Evolutionary conservation across 2,329 filamentous ascomycete species (phyloP).

Genomic region (Acrocalymma vagum): DNA sequence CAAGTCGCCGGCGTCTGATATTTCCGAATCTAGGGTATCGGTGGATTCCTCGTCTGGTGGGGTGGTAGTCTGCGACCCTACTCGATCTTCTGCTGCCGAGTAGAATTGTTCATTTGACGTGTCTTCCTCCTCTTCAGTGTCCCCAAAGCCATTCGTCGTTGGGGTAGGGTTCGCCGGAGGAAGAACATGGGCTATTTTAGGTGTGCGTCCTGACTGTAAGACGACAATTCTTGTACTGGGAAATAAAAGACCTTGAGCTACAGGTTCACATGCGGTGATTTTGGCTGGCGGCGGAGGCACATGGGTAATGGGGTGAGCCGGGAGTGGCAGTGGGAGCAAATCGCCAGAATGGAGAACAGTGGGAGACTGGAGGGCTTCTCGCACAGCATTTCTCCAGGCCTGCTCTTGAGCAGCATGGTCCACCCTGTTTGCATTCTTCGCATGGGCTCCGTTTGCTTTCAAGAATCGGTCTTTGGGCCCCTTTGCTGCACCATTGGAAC

Average conservation of each 20-base stretch:
- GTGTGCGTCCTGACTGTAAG: constrained; percentile 65
- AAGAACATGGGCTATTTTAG: constrained; percentile 58
- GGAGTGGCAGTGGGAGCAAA: constrained; percentile 78
- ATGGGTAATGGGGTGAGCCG: constrained; percentile 85
- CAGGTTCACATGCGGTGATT: constrained; percentile 92
- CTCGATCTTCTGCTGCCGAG: constrained; percentile 82
- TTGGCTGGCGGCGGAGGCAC: constrained; percentile 83
- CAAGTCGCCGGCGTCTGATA: constrained; percentile 77
- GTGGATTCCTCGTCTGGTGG: constrained; percentile 51
- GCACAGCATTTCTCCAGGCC: constrained; percentile 59
- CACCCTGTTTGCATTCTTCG: constrained; percentile 20
- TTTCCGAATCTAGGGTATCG: constrained; percentile 62
- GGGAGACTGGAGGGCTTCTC: constrained; percentile 76
- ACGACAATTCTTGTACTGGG: constrained; percentile 85
- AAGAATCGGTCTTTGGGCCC: constrained; percentile 37
- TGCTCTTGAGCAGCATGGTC: constrained; percentile 40
- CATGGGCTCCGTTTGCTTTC: constrained; percentile 48
- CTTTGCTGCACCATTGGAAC: constrained; percentile 42
- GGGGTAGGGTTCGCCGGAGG: constrained; percentile 53
- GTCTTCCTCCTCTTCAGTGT: constrained; percentile 82
- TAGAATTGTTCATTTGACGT: constrained; percentile 91
- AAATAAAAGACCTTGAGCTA: constrained; percentile 83
- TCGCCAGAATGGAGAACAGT: constrained; percentile 86
- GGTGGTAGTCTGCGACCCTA: constrained; percentile 46
- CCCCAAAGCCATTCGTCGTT: constrained; percentile 67